A percentile compares a stretch with the other conserved stretches of the same genome.
These are phyloP conservation scores for Anisodus acutangulus DNA, from an alignment of 257 asterid species.

Conservation along the genomic window DNA sequence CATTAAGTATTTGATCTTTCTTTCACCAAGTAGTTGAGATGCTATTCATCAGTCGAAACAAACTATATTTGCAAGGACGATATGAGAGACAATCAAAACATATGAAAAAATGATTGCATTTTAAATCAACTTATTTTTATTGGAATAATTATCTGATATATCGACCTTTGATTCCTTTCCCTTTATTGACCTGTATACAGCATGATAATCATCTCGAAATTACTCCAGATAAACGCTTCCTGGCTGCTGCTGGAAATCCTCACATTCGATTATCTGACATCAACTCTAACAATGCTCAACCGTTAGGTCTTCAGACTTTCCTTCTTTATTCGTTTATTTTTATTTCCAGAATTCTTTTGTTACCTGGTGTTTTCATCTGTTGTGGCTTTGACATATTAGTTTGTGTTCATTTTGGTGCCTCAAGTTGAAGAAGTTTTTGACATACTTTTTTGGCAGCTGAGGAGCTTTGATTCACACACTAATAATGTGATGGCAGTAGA, in stretches of 20 bases:
- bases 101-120: neutral
- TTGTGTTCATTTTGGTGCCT: slow-evolving; percentile 19
- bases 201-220: slow-evolving; percentile 97
- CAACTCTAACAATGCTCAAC: slow-evolving; percentile 82
- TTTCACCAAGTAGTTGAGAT: neutral
- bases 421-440: slow-evolving; percentile 24
- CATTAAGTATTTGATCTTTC: neutral
- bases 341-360: neutral
- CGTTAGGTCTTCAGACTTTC: slow-evolving; percentile 51
- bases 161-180: neutral
- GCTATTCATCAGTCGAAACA: neutral
- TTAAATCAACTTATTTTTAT: neutral
- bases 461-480: slow-evolving; percentile 97
- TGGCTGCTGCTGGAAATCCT: slow-evolving; percentile 99
- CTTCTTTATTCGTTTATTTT: slow-evolving; percentile 23
- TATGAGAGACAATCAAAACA: slow-evolving; percentile 1
- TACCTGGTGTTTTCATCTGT: neutral
- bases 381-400: neutral
- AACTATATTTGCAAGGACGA: neutral
- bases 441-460: slow-evolving; percentile 56
- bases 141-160: neutral
- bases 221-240: slow-evolving; percentile 81
- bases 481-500: slow-evolving; percentile 99
- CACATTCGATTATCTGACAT: slow-evolving; percentile 92
- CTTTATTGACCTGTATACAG: slow-evolving; percentile 42